These are phyloP conservation scores for Apiospora sp. DNA, from an alignment of 2,329 filamentous ascomycete genomes.

Conservation along the genomic window DNA sequence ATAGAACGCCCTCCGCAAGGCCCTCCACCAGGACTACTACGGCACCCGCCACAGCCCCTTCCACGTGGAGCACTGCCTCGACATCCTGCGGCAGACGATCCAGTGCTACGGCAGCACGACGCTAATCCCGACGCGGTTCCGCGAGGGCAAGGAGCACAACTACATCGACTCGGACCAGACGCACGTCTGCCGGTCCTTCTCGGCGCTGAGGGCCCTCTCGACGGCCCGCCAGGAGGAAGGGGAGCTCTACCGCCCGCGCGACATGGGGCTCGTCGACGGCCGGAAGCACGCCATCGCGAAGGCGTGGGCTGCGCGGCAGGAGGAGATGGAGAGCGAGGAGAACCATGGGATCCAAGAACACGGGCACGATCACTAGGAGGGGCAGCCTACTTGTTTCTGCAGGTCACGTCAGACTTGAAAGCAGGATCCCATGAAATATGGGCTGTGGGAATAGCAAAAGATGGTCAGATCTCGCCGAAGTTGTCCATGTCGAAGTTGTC, in stretches of 20 bases:
- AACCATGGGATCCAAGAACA: no score
- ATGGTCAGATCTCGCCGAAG: no score
- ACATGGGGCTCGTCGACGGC: background rate
- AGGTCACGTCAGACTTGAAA: no score
- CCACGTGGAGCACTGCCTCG: conserved; percentile 23
- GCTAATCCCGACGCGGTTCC: conserved; percentile 11
- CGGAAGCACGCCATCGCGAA: background rate
- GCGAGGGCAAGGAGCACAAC: conserved; percentile 1
- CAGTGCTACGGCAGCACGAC: conserved; percentile 24
- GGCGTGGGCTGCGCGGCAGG: background rate
- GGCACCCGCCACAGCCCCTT: background rate
- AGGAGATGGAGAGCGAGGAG: background rate
- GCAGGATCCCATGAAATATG: no score
- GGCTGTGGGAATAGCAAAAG: no score
- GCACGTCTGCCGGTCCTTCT: conserved; percentile 16
- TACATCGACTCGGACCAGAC: conserved; percentile 18
- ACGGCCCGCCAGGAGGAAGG: conserved; percentile 1
- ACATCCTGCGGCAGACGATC: conserved; percentile 22
- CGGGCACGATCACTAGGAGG: no score
- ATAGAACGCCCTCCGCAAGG: conserved; percentile 6
- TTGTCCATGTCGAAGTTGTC: no score
- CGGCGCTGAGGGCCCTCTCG: background rate
- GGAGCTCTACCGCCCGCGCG: background rate
- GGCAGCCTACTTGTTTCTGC: no score
- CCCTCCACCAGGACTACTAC: conserved; percentile 3